These are phyloP conservation scores for Discostella pseudostelligera DNA, from an alignment of 108 stramenopile species.

Conservation along the genomic window DNA sequence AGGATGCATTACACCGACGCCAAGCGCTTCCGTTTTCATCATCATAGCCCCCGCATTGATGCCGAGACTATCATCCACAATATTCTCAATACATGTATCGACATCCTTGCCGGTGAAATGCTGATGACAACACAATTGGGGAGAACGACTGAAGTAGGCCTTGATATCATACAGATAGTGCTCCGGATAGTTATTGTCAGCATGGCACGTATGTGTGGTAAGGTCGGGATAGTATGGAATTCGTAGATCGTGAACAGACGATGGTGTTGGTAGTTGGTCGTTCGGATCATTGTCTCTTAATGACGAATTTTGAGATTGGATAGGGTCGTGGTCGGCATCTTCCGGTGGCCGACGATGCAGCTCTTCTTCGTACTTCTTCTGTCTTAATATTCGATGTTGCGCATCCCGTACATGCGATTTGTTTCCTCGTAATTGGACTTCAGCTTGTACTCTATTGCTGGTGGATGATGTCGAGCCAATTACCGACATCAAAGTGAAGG, in stretches of 20 bases:
- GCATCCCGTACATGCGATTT: not conserved
- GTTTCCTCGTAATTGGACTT: not conserved
- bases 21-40: slow-evolving; percentile 7
- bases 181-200: slow-evolving; percentile 29
- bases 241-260: not conserved
- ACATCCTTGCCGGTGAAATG: slow-evolving; percentile 29
- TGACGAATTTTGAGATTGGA: not conserved
- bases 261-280: not conserved
- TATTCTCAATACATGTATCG: slow-evolving; percentile 1
- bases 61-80: not conserved
- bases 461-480: slow-evolving; percentile 21
- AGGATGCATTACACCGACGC: not conserved
- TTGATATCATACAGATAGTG: slow-evolving; percentile 38
- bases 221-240: slow-evolving; percentile 36
- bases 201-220: slow-evolving; percentile 22
- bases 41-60: not conserved
- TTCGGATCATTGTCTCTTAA: not conserved
- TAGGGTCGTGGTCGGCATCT: not conserved
- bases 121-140: slow-evolving; percentile 26
- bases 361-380: not conserved
- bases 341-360: not conserved
- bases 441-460: not conserved
- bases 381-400: not conserved
- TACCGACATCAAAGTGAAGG: not conserved
- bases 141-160: slow-evolving; percentile 29